Evolutionary conservation across 148 eudicot genomes (phyloP), one percentile per base, ranked within the genome.

Genomic region (Persicaria maculosa): DNA sequence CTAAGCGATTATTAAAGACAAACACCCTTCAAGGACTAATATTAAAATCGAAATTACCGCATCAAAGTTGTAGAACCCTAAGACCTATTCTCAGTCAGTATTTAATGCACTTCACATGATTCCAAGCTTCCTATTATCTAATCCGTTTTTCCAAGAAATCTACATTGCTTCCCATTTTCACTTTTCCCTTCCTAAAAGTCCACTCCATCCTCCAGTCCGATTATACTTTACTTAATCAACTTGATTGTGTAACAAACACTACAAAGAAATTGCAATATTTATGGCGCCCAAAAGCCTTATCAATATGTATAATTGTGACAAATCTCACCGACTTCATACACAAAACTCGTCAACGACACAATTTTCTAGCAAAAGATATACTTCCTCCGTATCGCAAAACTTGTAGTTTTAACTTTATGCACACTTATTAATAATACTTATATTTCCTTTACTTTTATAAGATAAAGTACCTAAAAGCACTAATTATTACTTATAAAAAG

Each of bases 81-180:
- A 85, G 82, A 84, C 75, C 77, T 83, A 82, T 80, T 83, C 82
- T 71, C 73, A 76, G 76, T 80, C 76, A 65, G 85, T 93, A 90
- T 86, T 92, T 85, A 89, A 86, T 89, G 98, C 81, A 55, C 75
- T 80, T 85, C 93, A 90, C 92, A 90, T 90, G 92, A 86, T 87
- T 90, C 93, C 88, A 87, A 87, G 78, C 88, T 68, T 86, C 11
- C 70, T 40, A 14, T 1, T 43, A n/a, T 88, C 83, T 82, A 85
- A 88, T 86, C 83, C 87, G 79, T 83, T 80, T 80, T 84, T 82
- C 85, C 91, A 40, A 65, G 3, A 59, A 20, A 20, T 59, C 14
- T 59, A 20, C 7, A 2, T 11, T 14, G 9, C 9, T 59, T 20
- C 20, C 65, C 40, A 8, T 4, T 10, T 8, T 59, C 9, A 20